A percentile compares a stretch with the other conserved stretches of the same genome.
Evolutionary conservation across 305 asterid genomes (phyloP).

Genomic region (Plantago coronopus): DNA sequence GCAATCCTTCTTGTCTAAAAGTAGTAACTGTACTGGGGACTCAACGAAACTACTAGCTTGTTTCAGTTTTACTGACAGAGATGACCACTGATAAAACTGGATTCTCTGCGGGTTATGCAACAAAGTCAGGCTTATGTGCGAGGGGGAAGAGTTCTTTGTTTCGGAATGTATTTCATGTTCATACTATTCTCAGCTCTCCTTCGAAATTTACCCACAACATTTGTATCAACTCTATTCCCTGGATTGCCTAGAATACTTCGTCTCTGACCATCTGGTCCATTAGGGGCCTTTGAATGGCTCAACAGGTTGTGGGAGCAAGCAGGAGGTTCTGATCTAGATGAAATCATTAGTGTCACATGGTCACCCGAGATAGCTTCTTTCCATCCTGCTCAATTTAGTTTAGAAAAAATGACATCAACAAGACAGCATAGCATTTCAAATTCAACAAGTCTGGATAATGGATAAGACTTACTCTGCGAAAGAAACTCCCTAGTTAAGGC

Average conservation of each 20-base stretch:
- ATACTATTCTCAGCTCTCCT: conserved; percentile 41
- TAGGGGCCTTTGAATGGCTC: conserved; percentile 20
- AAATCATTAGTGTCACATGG: conserved; percentile 55
- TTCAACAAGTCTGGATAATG: too few relatives aligned
- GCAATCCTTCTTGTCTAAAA: too few relatives aligned
- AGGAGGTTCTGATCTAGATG: conserved; percentile 36
- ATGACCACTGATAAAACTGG: conserved; percentile 56
- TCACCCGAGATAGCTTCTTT: conserved; percentile 66
- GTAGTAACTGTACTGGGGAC: too few relatives aligned
- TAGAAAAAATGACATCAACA: conserved; percentile 5
- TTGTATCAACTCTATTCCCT: conserved; percentile 31
- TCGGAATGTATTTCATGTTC: conserved; percentile 54
- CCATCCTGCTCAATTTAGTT: conserved; percentile 57
- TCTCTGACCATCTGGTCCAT: conserved; percentile 29
- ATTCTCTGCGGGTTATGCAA: conserved; percentile 41
- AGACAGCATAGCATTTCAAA: conserved; percentile 2
- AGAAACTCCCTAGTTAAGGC: conserved; percentile 69
- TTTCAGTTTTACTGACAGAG: conserved; percentile 35
- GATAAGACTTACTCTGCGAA: conserved; percentile 48
- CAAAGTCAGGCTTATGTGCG: conserved; percentile 31
- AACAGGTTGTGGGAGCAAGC: conserved; percentile 25
- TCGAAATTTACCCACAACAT: conserved; percentile 31
- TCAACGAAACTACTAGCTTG: conserved; percentile 26
- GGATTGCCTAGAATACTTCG: conserved; percentile 22
- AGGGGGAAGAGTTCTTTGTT: conserved; percentile 40